Evolutionary conservation across 2,329 filamentous ascomycete species (phyloP), one percentile per base, ranked within the genome.

Genomic region (Leptosphaerulina australis): DNA sequence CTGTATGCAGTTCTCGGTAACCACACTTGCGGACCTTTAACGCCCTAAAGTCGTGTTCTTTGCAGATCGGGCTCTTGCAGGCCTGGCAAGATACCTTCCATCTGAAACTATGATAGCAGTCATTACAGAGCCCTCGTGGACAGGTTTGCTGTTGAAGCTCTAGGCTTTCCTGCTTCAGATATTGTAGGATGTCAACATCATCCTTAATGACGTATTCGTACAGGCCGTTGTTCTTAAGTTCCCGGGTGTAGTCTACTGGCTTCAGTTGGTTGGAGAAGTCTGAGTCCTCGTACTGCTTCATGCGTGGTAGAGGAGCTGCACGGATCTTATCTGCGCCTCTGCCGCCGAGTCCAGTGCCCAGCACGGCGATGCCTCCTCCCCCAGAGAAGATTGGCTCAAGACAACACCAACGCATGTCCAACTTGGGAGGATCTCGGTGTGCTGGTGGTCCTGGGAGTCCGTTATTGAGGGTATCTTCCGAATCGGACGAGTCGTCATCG

Each of bases 371-470:
- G 11, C 81, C 81, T 37, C 82, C 82, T 8, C 82, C 81, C 8
- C 81, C 81, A 20, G 81, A 83, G 59, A 84, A 83, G 39, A 82
- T 78, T 12, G 82, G 82, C 57, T 83, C 81, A 3, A 81, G 77
- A 56, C 82, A 84, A 62, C 82, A 84, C 82, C 82, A 84, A 55
- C 79, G 77, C 64, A 83, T 82, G 46, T 79, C 82, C 50, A 83
- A 71, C 48, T 75, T 77, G 10, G 80, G 79, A 26, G 77, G 77
- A 36, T 74, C 62, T 8, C 68, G 58, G 24, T 66, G 69, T 12
- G 63, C 51, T 20, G 71, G 65, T 20, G 65, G 58, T 25, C 67
- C 62, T 25, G 68, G 71, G 30, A 74, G 68, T 14, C 68, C 69
- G 17, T 70, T 68, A 52, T 69, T 67, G 35, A 65, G 50, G n/a